Percentiles rank a stretch among this genome's conserved stretches.
phyloP scores from a whole-genome alignment of 352 stramenopile species.

The Globisporangium perplexum region DNA sequence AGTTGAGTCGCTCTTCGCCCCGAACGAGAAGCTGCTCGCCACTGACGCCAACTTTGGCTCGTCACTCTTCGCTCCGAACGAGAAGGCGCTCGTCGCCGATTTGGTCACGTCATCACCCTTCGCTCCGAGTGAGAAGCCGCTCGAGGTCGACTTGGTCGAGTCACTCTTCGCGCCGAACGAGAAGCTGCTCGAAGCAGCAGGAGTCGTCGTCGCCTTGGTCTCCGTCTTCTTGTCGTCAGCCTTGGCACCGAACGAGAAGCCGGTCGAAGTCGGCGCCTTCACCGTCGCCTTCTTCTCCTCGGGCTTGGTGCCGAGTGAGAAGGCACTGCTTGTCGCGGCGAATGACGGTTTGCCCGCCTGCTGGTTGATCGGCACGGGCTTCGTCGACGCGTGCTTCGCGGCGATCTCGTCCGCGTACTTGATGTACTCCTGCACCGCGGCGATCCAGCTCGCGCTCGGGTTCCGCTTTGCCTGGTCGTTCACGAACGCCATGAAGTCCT shows the following conservation, averaged over 20 bases:
- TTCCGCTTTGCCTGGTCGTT: conserved; percentile 60
- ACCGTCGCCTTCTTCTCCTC: not conserved
- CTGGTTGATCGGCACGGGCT: conserved; percentile 41
- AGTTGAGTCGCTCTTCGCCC: not conserved
- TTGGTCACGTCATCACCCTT: not conserved
- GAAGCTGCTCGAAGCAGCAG: conserved; percentile 9
- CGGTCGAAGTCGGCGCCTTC: not conserved
- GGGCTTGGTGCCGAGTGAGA: conserved; percentile 10
- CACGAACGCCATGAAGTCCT: conserved; percentile 73
- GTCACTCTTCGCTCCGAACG: conserved; percentile 9
- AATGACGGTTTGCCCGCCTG: conserved; percentile 1
- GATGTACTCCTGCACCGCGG: conserved; percentile 68
- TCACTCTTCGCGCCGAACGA: conserved; percentile 8
- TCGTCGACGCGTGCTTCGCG: conserved; percentile 54
- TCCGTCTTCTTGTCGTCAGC: not conserved
- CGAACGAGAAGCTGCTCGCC: conserved; percentile 9
- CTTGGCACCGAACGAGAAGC: conserved; percentile 11
- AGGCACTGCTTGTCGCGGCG: not conserved
- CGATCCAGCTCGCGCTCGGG: conserved; percentile 59
- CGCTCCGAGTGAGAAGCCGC: conserved; percentile 15
- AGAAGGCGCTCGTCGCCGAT: conserved; percentile 6
- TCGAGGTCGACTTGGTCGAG: not conserved
- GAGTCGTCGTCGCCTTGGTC: no score
- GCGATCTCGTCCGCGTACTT: conserved; percentile 58
- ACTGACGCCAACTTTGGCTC: not conserved